Conservation (phyloP, 2,329 filamentous ascomycete genomes). For the Arthroderma sp. region DNA sequence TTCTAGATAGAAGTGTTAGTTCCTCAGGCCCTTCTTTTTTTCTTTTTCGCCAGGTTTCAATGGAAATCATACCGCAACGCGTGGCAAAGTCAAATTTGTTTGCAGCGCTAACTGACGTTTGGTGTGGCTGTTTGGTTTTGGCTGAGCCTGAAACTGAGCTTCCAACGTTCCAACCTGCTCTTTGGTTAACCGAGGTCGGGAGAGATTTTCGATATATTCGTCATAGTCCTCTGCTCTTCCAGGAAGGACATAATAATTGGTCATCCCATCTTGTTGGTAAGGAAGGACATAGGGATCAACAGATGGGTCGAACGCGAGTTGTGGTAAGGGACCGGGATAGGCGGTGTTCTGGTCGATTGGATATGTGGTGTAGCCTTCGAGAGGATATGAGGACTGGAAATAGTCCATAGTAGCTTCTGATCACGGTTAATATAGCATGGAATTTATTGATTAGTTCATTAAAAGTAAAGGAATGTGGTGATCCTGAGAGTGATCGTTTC, state of each 20-base stretch:
- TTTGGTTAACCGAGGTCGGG: conserved; percentile 37
- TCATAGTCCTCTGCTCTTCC: conserved; percentile 28
- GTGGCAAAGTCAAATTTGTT: conserved; percentile 35
- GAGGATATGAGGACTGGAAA: conserved; percentile 26
- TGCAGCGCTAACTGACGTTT: conserved; percentile 37
- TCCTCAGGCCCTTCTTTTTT: no score
- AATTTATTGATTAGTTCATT: no score
- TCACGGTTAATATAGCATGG: background rate
- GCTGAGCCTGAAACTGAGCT: conserved; percentile 36
- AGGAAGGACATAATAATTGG: conserved; percentile 5
- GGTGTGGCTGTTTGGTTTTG: conserved; percentile 37
- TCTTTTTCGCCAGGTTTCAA: no score
- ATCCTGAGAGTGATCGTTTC: background rate
- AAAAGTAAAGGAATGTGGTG: no score
- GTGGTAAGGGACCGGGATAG: conserved; percentile 13
- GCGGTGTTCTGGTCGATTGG: conserved; percentile 26
- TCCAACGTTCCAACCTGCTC: conserved; percentile 39
- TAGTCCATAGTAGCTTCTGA: conserved; percentile 23
- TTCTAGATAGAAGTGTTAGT: conserved; percentile 23
- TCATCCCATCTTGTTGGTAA: conserved; percentile 4
- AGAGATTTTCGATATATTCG: conserved; percentile 35
- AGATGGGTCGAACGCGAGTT: conserved; percentile 4
- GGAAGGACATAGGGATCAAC: conserved; percentile 6
- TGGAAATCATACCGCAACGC: conserved; percentile 33
- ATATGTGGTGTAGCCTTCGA: conserved; percentile 20